Evolutionary conservation across 306 rosid species (phyloP).

Genomic region (Gleditsia sinensis): DNA sequence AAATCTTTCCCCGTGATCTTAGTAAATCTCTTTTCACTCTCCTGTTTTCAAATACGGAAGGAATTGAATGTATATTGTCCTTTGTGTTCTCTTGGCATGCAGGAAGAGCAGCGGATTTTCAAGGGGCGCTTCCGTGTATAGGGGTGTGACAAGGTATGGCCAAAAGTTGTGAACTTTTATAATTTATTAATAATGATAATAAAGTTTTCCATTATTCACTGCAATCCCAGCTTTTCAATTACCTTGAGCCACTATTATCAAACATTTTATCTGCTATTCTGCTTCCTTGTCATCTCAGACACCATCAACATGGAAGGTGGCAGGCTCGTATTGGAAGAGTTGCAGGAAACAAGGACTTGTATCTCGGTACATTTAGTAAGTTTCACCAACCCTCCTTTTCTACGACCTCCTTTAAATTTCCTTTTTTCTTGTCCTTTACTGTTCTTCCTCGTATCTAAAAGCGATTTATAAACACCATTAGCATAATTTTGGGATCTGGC

Average conservation of each 20-base stretch:
- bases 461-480: no score
- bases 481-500: no score
- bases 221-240: conserved; percentile 61
- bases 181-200: conserved; percentile 31
- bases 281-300: conserved; percentile 53
- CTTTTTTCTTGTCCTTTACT: not conserved
- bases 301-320: conserved; percentile 99
- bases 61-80: conserved; percentile 19
- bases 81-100: conserved; percentile 22
- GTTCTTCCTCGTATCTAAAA: not conserved
- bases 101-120: conserved; percentile 99
- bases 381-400: conserved; percentile 5
- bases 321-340: conserved; percentile 98
- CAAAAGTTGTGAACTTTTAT: conserved; percentile 45
- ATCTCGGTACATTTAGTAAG: conserved; percentile 99
- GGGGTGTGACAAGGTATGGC: conserved; percentile 99
- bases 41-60: conserved; percentile 15
- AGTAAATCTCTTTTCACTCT: not conserved
- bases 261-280: conserved; percentile 35
- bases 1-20: conserved; percentile 25
- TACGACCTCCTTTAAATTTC: conserved; percentile 10
- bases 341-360: conserved; percentile 96
- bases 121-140: conserved; percentile 97
- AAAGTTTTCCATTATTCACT: conserved; percentile 54
- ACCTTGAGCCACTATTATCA: conserved; percentile 43